A percentile compares a stretch with the other conserved stretches of the same genome.
These are phyloP conservation scores for Aspergillus hiratsukae DNA, from an alignment of 2,329 filamentous ascomycete species.

Conservation along the genomic window DNA sequence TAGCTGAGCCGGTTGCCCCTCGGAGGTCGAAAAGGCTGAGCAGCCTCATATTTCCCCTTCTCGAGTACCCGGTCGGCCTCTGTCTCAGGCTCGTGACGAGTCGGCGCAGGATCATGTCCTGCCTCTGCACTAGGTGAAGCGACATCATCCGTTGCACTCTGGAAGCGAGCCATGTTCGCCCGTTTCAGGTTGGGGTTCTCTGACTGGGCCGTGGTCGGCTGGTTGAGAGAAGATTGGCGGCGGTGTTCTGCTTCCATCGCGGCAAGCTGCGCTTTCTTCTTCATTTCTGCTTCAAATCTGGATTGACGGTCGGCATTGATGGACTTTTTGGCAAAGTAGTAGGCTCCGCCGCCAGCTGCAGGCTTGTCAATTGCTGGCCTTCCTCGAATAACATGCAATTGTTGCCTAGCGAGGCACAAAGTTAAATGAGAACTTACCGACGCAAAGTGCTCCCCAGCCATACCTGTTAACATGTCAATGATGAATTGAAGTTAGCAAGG, in stretches of 20 bases:
- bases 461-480: slow-evolving; percentile 55
- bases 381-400: not conserved
- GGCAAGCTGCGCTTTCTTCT: slow-evolving; percentile 44
- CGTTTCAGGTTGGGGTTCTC: slow-evolving; percentile 32
- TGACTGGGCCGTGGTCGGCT: slow-evolving; percentile 14
- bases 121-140: slow-evolving; percentile 69
- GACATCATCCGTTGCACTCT: slow-evolving; percentile 42
- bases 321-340: slow-evolving; percentile 90
- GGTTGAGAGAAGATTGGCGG: slow-evolving; percentile 22
- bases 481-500: slow-evolving; percentile 5
- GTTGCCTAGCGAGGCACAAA: not conserved
- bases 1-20: slow-evolving; percentile 83
- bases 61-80: slow-evolving; percentile 63
- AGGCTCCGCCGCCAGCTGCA: slow-evolving; percentile 80
- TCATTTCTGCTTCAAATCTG: slow-evolving; percentile 67
- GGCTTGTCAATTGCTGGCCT: slow-evolving; percentile 5
- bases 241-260: slow-evolving; percentile 33
- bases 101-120: slow-evolving; percentile 76
- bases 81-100: slow-evolving; percentile 70
- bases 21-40: slow-evolving; percentile 66
- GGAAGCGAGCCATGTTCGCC: slow-evolving; percentile 27
- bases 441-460: slow-evolving; percentile 85
- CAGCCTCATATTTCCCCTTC: slow-evolving; percentile 88
- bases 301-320: slow-evolving; percentile 85
- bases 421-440: slow-evolving; percentile 54